These are phyloP conservation scores for Russula sp. DNA, from an alignment of 768 basidiomycete genomes.

Conservation along the genomic window DNA sequence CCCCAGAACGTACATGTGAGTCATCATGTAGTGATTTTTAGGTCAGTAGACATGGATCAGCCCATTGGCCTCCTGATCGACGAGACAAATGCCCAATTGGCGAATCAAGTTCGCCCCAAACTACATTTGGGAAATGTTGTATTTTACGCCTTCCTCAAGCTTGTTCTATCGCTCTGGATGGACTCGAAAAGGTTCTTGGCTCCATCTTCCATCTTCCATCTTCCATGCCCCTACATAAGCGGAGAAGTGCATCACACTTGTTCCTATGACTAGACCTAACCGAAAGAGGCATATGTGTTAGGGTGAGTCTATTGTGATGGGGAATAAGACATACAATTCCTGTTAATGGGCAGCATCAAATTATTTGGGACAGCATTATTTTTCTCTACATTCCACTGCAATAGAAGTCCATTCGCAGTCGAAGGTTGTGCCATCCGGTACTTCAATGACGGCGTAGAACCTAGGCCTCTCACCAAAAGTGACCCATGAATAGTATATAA, in stretches of 20 bases:
- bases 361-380: conserved; percentile 58
- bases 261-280: too few species aligned
- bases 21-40: conserved; percentile 71
- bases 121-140: background rate
- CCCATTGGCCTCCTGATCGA: conserved; percentile 64
- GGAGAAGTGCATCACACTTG: background rate
- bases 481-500: background rate
- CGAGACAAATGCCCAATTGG: conserved; percentile 47
- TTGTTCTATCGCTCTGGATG: conserved; percentile 54
- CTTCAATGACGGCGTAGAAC: conserved; percentile 67
- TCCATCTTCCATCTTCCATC: too few species aligned
- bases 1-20: conserved; percentile 43
- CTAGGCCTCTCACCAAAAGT: conserved; percentile 48
- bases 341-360: conserved; percentile 50
- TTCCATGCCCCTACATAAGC: conserved; percentile 72
- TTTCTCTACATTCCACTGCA: background rate
- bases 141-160: background rate
- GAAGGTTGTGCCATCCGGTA: conserved; percentile 51
- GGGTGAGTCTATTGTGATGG: too few species aligned
- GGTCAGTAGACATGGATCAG: conserved; percentile 73
- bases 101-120: conserved; percentile 37
- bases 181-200: conserved; percentile 45
- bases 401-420: conserved; percentile 13
- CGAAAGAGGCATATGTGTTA: too few species aligned
- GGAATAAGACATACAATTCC: too few species aligned